phyloP scores from a whole-genome alignment of 1,284 basidiomycete species.

The Boletellus sp. region DNA sequence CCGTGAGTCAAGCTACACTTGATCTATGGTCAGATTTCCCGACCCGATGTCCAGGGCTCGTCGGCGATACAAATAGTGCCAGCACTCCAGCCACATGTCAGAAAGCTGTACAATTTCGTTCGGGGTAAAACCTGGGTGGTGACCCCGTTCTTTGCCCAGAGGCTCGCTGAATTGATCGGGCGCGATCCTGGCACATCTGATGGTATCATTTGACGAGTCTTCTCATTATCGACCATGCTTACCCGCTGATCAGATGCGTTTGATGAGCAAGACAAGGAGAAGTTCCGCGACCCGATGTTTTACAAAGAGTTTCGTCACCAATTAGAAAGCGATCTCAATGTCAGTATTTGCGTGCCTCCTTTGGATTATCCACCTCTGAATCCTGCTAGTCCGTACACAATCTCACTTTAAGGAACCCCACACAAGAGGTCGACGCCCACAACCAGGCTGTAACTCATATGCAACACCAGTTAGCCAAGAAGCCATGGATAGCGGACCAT shows the following conservation, averaged over 20 bases:
- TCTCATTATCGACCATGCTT: background rate
- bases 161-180: slow-evolving; percentile 37
- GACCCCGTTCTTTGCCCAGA: slow-evolving; percentile 43
- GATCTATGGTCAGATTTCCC: background rate
- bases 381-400: slow-evolving; percentile 42
- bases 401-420: slow-evolving; percentile 43
- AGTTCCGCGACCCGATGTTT: slow-evolving; percentile 43
- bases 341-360: slow-evolving; percentile 23
- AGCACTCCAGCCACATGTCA: slow-evolving; percentile 52
- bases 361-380: background rate
- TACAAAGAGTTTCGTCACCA: slow-evolving; percentile 50
- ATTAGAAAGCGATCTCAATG: slow-evolving; percentile 53
- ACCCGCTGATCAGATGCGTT: slow-evolving; percentile 39
- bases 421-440: slow-evolving; percentile 35
- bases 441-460: slow-evolving; percentile 48
- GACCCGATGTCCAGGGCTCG: slow-evolving; percentile 43
- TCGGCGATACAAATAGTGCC: slow-evolving; percentile 65
- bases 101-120: slow-evolving; percentile 53
- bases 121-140: slow-evolving; percentile 63
- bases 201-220: slow-evolving; percentile 34
- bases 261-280: slow-evolving; percentile 50
- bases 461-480: slow-evolving; percentile 48
- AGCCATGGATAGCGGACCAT: slow-evolving; percentile 57
- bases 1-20: slow-evolving; percentile 37
- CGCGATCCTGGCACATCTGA: slow-evolving; percentile 37